Evolutionary conservation across 2,329 filamentous ascomycete species (phyloP).

Genomic region (Orbilia blumenaviensis): DNA sequence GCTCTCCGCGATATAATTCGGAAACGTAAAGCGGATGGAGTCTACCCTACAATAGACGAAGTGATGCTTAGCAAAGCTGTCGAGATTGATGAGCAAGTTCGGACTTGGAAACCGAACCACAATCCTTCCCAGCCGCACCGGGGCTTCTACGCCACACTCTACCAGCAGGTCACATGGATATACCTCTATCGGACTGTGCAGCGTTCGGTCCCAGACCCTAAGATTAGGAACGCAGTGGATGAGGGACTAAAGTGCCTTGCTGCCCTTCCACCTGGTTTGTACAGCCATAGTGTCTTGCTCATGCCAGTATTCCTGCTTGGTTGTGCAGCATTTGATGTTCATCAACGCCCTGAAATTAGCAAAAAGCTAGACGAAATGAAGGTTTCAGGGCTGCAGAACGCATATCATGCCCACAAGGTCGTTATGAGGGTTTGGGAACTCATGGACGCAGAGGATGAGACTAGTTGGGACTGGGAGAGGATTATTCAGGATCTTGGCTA

Average conservation of each 20-base stretch:
- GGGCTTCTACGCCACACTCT: slow-evolving; percentile 69
- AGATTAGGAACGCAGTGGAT: slow-evolving; percentile 69
- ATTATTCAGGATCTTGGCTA: slow-evolving; percentile 69
- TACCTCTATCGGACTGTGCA: slow-evolving; percentile 71
- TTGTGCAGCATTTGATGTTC: slow-evolving; percentile 68
- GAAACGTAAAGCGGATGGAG: slow-evolving; percentile 69
- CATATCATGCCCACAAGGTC: slow-evolving; percentile 67
- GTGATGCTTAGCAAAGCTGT: slow-evolving; percentile 76
- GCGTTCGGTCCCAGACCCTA: slow-evolving; percentile 67
- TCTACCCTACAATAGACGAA: slow-evolving; percentile 77
- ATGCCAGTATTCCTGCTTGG: slow-evolving; percentile 71
- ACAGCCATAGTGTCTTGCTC: slow-evolving; percentile 69
- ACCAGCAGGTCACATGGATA: slow-evolving; percentile 71
- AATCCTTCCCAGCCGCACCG: slow-evolving; percentile 64
- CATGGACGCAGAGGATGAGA: slow-evolving; percentile 68
- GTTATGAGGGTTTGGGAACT: slow-evolving; percentile 69
- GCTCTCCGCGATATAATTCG: slow-evolving; percentile 78
- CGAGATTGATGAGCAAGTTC: slow-evolving; percentile 77
- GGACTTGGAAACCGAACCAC: slow-evolving; percentile 73
- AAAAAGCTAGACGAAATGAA: slow-evolving; percentile 67
- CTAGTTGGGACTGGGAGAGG: slow-evolving; percentile 72
- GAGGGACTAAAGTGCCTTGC: slow-evolving; percentile 69
- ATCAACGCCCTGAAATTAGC: slow-evolving; percentile 68
- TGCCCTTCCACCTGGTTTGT: slow-evolving; percentile 66
- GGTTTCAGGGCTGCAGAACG: slow-evolving; percentile 69